Evolutionary conservation across 2,329 filamentous ascomycete genomes (phyloP), one percentile per base, ranked within the genome.

Genomic region (Pseudodiploospora longispora): DNA sequence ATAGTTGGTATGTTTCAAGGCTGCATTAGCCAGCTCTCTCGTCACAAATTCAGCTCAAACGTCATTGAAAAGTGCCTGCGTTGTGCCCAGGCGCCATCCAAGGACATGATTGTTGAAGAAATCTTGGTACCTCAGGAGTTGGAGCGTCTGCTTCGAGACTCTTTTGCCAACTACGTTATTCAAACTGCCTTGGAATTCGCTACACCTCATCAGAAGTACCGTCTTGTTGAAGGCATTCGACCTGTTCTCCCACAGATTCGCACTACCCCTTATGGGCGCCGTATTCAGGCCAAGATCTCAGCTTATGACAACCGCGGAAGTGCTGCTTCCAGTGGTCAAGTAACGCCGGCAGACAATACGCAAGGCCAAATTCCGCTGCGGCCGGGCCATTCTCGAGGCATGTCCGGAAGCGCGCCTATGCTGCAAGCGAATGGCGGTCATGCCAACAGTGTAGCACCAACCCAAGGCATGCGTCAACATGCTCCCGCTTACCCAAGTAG

Each of bases 21-120:
- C 55, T 75, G 74, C 72, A 87, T 79, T 70, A 85, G 62, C 59
- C 76, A 65, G 66, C 77, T 77, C 10, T 97, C 93, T 5, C 90
- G 89, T 62, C 93, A 98, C 71, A 98, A 98, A 68, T 98, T 98
- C 71, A 96, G 89, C 69, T 97, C 93, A 58, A 98, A 98, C 56
- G 93, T 98, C 46, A 91, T 98, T 51, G 93, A 98, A 71, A 98
- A 98, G 65, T 90, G 86, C 57, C 71, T 97, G 47, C 88, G 93
- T 45, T 95, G 88, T 60, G 83, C 90, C 32, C 80, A 85, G 48
- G 72, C 80, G 27, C 71, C 77, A 7, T 85, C 85, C 41, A 89
- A 85, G 61, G 84, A 88, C 55, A 74, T 83, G 63, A 83, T 98
- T 67, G 84, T 96, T 47, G 79, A 85, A 32, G 93, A 97, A 69